Percentiles rank a stretch among this genome's conserved stretches.
Conservation (phyloP, 1,284 basidiomycete species). For the Mycena citricolor region DNA sequence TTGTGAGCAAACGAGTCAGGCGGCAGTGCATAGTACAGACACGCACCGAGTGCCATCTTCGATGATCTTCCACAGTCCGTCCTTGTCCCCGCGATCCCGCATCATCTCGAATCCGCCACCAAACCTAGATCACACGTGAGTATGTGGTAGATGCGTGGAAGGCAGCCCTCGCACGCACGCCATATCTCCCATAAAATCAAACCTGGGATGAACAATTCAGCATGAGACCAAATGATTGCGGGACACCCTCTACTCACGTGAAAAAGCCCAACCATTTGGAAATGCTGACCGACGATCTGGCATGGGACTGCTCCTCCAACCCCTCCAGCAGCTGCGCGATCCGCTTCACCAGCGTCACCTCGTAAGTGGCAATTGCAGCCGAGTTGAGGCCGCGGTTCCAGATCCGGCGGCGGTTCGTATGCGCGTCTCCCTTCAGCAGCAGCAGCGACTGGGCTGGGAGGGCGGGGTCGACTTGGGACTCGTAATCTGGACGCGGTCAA, state of each 20-base stretch:
- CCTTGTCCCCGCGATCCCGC: constrained; percentile 37
- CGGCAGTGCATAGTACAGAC: neutral
- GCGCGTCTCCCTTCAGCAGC: constrained; percentile 35
- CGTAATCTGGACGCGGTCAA: constrained; percentile 19
- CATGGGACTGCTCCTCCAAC: constrained; percentile 34
- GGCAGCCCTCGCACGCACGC: constrained; percentile 39
- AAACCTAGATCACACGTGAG: constrained; percentile 32
- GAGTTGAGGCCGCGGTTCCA: constrained; percentile 54
- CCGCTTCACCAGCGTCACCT: constrained; percentile 41
- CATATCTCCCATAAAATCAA: constrained; percentile 65
- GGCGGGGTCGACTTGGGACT: constrained; percentile 17
- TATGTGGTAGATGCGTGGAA: neutral
- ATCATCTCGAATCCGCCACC: constrained; percentile 43
- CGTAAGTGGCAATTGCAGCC: constrained; percentile 48
- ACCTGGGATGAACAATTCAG: constrained; percentile 33
- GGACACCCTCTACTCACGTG: constrained; percentile 37
- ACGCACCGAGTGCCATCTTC: constrained; percentile 40
- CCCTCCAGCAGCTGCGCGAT: constrained; percentile 38
- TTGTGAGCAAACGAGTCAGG: neutral
- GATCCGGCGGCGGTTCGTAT: constrained; percentile 47
- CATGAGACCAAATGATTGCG: constrained; percentile 2
- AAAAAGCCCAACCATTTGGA: constrained; percentile 50
- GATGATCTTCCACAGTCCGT: constrained; percentile 36
- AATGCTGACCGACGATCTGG: constrained; percentile 37
- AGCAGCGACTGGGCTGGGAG: constrained; percentile 22